phyloP scores from a whole-genome alignment of 306 rosid genomes.

The Oxytropis ochrocephala region DNA sequence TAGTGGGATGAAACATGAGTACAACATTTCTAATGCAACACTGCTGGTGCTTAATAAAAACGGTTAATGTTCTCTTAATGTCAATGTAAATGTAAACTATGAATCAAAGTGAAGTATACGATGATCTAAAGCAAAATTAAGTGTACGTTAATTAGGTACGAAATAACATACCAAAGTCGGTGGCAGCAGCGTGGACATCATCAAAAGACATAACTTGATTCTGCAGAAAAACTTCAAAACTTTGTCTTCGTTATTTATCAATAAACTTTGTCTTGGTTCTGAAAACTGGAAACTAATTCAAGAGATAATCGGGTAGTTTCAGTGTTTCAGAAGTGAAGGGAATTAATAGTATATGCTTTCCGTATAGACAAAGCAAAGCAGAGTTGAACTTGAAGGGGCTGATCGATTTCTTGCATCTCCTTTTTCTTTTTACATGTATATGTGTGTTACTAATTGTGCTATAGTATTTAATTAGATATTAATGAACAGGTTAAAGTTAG shows the following conservation, averaged over 20 bases:
- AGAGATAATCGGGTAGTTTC: neutral
- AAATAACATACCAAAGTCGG: constrained; percentile 29
- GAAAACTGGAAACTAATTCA: neutral
- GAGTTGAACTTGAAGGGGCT: neutral
- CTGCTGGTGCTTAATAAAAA: no score
- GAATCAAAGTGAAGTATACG: no score
- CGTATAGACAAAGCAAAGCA: constrained; percentile 26
- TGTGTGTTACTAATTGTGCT: neutral
- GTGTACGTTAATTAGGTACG: no score
- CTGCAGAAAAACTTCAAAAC: neutral
- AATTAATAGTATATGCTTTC: constrained; percentile 14
- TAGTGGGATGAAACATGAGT: neutral
- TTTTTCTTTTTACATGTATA: neutral
- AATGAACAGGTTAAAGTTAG: neutral
- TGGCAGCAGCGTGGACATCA: constrained; percentile 15
- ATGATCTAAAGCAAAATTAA: no score
- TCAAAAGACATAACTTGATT: neutral
- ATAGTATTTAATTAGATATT: neutral
- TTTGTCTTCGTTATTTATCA: neutral
- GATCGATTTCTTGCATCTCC: neutral
- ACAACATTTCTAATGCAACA: no score
- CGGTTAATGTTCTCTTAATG: neutral
- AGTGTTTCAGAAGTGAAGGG: neutral
- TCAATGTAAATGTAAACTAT: no score
- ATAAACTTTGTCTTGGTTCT: neutral